Base-by-base conservation (phyloP, 2,329 filamentous ascomycete species). In the Aspergillus uvarum region DNA sequence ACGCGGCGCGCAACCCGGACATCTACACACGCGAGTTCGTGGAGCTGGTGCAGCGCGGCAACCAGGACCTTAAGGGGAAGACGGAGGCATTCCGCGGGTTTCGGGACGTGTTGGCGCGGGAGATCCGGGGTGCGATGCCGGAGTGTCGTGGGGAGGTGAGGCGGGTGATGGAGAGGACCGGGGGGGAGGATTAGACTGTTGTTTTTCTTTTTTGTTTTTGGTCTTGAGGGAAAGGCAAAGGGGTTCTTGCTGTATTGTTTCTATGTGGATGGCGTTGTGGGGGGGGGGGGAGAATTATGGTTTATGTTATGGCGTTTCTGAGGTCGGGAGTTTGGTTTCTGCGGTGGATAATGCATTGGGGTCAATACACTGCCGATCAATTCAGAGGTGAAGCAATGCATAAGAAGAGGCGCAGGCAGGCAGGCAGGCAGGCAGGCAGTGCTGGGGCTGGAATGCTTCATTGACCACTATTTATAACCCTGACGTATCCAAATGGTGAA, bases 1-100 rank as follows among this genome's bases (percentile, higher is more conserved):
- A 88, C 66, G 78, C 81, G 21, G 82, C 84, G 19, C 83, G 86
- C 22, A 89, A 89, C 67, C 86, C 86, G 7, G 86, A 88, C 67
- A 87, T 88, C 65, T 88, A 87, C 73, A 88, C 85, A 8, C 81
- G 86, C 50, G 85, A 88, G 65, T 87, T 88, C 63, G 84, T 88
- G 49, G 86, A 89, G 73, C 77, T 84, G 29, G 84, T 86, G 8
- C 85, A 87, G 75, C 79, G 82, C 62, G 81, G 82, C 52, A 89
- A 89, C 64, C 85, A 87, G 68, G 82, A 85, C 72, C 73, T 87
- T 54, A 86, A 85, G 65, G 86, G 86, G 32, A 85, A 85, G 66
- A 79, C 78, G 58, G 81, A 86, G 67, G 86, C 85, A 1, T 87
- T 86, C 72, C 80, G 79, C 11, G 73, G 78, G 49, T 85, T 88